Evolutionary conservation across 2,329 filamentous ascomycete species (phyloP).

Genomic region (Nemania serpens): DNA sequence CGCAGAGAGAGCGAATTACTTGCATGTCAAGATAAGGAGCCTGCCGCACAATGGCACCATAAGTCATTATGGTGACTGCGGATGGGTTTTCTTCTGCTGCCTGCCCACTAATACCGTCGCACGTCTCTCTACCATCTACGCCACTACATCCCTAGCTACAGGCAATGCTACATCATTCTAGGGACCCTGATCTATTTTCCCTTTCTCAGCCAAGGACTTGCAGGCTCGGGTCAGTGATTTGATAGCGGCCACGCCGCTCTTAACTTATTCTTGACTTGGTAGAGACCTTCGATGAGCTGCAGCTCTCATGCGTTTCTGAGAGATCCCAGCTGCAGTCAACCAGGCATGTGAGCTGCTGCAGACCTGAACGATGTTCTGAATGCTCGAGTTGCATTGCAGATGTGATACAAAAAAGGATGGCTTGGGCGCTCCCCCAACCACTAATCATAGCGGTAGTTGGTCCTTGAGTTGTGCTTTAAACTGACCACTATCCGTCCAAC

Average conservation of each 20-base stretch:
- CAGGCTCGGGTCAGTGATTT: not conserved
- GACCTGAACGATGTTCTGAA: not conserved
- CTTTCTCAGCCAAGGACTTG: not conserved
- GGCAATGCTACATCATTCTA: slow-evolving; percentile 9
- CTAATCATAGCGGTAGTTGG: not conserved
- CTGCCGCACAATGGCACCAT: not conserved
- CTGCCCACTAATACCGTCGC: slow-evolving; percentile 5
- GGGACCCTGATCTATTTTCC: not conserved
- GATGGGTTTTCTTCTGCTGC: not conserved
- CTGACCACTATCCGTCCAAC: not conserved
- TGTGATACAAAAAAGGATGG: not conserved
- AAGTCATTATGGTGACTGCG: not conserved
- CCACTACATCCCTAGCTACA: slow-evolving; percentile 5
- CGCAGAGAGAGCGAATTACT: not conserved
- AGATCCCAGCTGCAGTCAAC: slow-evolving; percentile 8
- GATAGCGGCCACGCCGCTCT: not conserved
- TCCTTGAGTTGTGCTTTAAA: not conserved
- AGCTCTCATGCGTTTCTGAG: not conserved
- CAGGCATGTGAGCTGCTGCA: not conserved
- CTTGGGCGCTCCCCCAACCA: not conserved
- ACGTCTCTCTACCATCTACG: slow-evolving; percentile 9
- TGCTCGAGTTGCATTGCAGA: slow-evolving; percentile 14
- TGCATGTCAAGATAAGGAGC: not conserved
- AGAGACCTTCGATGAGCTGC: not conserved
- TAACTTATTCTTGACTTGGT: not conserved